These are phyloP conservation scores for Oidiodendron maius DNA, from an alignment of 495 filamentous ascomycete species.

Conservation along the genomic window DNA sequence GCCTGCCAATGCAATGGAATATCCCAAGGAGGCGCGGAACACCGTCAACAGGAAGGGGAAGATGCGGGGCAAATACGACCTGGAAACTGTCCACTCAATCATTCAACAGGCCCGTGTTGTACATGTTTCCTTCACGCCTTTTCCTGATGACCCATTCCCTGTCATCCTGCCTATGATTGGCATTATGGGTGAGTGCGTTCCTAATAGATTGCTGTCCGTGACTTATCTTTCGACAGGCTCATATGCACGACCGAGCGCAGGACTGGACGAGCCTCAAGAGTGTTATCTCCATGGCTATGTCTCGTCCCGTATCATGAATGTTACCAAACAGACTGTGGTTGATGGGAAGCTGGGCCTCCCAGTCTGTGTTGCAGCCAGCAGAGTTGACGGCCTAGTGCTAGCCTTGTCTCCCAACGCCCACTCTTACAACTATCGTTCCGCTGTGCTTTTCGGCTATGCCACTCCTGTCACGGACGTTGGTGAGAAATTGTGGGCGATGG, in stretches of 20 bases:
- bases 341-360: slow-evolving; percentile 37
- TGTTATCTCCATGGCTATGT: slow-evolving; percentile 89
- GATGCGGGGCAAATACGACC: slow-evolving; percentile 49
- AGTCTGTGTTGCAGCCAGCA: slow-evolving; percentile 60
- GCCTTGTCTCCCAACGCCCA: slow-evolving; percentile 67
- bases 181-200: slow-evolving; percentile 60
- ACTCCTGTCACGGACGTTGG: slow-evolving; percentile 54
- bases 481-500: slow-evolving; percentile 82
- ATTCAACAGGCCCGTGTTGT: slow-evolving; percentile 72
- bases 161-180: slow-evolving; percentile 85
- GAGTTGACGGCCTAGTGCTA: slow-evolving; percentile 55
- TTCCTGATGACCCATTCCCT: slow-evolving; percentile 62
- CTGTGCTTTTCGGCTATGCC: slow-evolving; percentile 72
- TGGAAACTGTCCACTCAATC: slow-evolving; percentile 70
- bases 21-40: slow-evolving; percentile 16
- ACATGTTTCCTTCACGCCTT: slow-evolving; percentile 72
- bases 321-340: slow-evolving; percentile 1
- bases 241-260: too few relatives aligned
- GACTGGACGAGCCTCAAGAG: slow-evolving; percentile 54
- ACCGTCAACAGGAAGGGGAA: slow-evolving; percentile 17
- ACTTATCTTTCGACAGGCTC: too few relatives aligned
- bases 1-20: slow-evolving; percentile 8
- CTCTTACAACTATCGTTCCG: slow-evolving; percentile 81
- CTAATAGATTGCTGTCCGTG: too few relatives aligned
- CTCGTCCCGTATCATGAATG: slow-evolving; percentile 68